Evolutionary conservation across 1,139 yeast genomes (phyloP), one percentile per base, ranked within the genome.

Genomic region (Debaryomyces sp.): DNA sequence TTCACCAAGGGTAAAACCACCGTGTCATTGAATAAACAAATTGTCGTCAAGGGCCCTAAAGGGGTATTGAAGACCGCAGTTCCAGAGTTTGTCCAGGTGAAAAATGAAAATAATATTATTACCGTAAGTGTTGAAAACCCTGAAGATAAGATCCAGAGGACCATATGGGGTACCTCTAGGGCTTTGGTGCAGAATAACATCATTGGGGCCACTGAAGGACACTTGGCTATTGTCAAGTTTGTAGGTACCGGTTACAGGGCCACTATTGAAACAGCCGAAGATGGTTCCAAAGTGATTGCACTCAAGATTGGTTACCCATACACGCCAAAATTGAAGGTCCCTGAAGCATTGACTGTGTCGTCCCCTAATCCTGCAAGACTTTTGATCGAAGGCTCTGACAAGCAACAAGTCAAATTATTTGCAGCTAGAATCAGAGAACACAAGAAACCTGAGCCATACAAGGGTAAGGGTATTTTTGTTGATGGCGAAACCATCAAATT

Each of bases 191-290:
- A 84, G 60, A 94, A 94, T 69, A 82, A 87, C 59, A 77, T 94
- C 35, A 75, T 81, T 43, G 99, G 99, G 43, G 96, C 91, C 32
- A 82, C 90, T 38, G 98, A 92, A 59, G 98, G 98, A 12, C 98
- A 94, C 65, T 73, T 91, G 55, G 83, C 96, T 35, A 87, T 92
- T 50, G 79, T 95, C 55, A 88, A 85, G 68, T 87, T 95, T 58
- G 96, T 91, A 23, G 99, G 99, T 57, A 94, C 98, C 13, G 99
- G 99, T 64, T 95, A 89, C 78, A 85, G 98, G 69, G 97, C 96
- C 3, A 74, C 80, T 35, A 70, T 89, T 44, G 87, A 86, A 54
- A 80, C 75, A 42, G 76, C 74, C 48, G 63, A 58, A 34, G 73
- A 77, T 33, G 89, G 89, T 8, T 76, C 76, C 45, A 78, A 81